Evolutionary conservation across 2,329 filamentous ascomycete species (phyloP).

Genomic region (Scleromitrula shiraiana): DNA sequence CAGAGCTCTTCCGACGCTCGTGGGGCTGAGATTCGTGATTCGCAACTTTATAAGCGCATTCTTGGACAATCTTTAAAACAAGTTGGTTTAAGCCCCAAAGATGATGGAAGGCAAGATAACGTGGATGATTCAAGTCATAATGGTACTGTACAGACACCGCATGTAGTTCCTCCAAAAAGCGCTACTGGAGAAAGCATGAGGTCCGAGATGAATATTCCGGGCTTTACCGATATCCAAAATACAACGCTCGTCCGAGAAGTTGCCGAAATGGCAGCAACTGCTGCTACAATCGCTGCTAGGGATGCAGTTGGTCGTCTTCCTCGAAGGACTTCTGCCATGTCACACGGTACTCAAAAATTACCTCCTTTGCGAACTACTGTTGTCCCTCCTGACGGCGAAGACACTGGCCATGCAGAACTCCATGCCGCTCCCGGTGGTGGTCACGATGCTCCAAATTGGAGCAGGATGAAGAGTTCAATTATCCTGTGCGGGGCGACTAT

Average conservation of each 20-base stretch:
- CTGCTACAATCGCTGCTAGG: slow-evolving; percentile 76
- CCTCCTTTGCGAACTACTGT: slow-evolving; percentile 29
- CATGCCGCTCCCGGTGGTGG: slow-evolving; percentile 53
- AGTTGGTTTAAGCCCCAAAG: slow-evolving; percentile 56
- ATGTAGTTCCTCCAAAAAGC: slow-evolving; percentile 68
- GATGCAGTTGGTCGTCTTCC: slow-evolving; percentile 54
- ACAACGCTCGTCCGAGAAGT: slow-evolving; percentile 75
- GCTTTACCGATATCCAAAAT: slow-evolving; percentile 76
- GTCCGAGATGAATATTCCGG: slow-evolving; percentile 49
- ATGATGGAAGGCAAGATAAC: slow-evolving; percentile 37
- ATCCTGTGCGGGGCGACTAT: slow-evolving; percentile 85
- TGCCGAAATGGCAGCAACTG: slow-evolving; percentile 87
- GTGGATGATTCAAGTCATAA: slow-evolving; percentile 31
- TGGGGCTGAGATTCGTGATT: slow-evolving; percentile 67
- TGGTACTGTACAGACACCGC: slow-evolving; percentile 46
- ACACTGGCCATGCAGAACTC: slow-evolving; percentile 27
- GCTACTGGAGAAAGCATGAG: slow-evolving; percentile 37
- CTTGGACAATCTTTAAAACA: slow-evolving; percentile 84
- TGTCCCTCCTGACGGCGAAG: slow-evolving; percentile 23
- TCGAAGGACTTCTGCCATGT: slow-evolving; percentile 41
- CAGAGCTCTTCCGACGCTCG: slow-evolving; percentile 16
- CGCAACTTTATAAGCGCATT: slow-evolving; percentile 86
- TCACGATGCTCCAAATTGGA: slow-evolving; percentile 99
- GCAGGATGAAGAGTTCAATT: slow-evolving; percentile 79
- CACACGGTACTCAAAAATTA: slow-evolving; percentile 26